Percentiles rank a stretch among this genome's conserved stretches.
Conservation (phyloP, 371 early-diverging fungal genomes). For the Actinomucor elegans region DNA sequence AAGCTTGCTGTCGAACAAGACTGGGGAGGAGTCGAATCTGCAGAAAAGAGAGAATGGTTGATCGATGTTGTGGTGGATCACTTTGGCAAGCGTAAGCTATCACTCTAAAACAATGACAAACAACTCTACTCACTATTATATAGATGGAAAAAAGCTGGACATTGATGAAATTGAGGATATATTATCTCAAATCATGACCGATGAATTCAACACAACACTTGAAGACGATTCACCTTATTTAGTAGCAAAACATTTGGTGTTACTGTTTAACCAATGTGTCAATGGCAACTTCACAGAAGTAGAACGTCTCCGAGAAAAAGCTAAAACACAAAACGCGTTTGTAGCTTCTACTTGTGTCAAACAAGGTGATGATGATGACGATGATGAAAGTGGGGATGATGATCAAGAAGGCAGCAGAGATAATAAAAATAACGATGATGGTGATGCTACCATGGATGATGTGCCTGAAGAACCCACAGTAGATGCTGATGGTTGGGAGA, state of each 20-base stretch:
- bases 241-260: slow-evolving; percentile 53
- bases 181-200: slow-evolving; percentile 62
- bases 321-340: slow-evolving; percentile 25
- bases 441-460: slow-evolving; percentile 43
- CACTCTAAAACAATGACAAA: neutral
- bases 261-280: slow-evolving; percentile 53
- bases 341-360: slow-evolving; percentile 31
- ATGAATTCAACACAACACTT: slow-evolving; percentile 64
- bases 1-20: slow-evolving; percentile 76
- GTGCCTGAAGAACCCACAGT: slow-evolving; percentile 37
- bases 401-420: neutral
- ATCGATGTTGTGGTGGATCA: slow-evolving; percentile 67
- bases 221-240: slow-evolving; percentile 66
- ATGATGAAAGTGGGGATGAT: slow-evolving; percentile 10
- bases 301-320: slow-evolving; percentile 48
- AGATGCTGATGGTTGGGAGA: slow-evolving; percentile 58
- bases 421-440: slow-evolving; percentile 23
- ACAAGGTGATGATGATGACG: slow-evolving; percentile 37
- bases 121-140: neutral
- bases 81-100: slow-evolving; percentile 62
- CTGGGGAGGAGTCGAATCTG: slow-evolving; percentile 79
- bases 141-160: slow-evolving; percentile 64
- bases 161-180: slow-evolving; percentile 65
- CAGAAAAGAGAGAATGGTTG: slow-evolving; percentile 77
- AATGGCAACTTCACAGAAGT: slow-evolving; percentile 55